Base-by-base conservation (phyloP, 2,329 filamentous ascomycete species). In the Arthrobotrys musiformis region DNA sequence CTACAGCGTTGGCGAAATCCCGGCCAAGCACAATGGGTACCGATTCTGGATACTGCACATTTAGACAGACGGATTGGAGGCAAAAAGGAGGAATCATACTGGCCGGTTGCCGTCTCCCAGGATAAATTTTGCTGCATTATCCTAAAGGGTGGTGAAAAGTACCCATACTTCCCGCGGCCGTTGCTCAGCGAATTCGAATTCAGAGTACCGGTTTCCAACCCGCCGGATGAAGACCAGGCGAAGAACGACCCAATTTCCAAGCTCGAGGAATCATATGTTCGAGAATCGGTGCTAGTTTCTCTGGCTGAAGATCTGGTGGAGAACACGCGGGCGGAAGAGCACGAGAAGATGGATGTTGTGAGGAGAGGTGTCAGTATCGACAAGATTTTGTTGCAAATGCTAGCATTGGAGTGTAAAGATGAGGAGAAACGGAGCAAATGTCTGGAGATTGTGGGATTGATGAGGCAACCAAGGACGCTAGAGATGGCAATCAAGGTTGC, bases 111-210 rank as follows among this genome's bases (percentile, higher is more conserved):
- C 0, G 94, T 98, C 0, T 93, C 94, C 1, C 90, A 94, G 81
- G 88, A 92, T 81, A 94, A 92, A 82, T 99, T 99, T 84, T 94
- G 98, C 86, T 99, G 96, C 85, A 97, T 99, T 84, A 98, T 99
- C 81, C 90, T 99, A 82, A 99, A 99, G 68, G 80, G 79, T 70
- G 52, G 58, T 37, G 95, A 99, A 82, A 89, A 91, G 82, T 93
- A 97, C 82, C 94, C 94, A 0, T 97, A 95, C 85, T 98, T 94
- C 85, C 95, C 93, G 9, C 90, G 92, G 8, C 94, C 93, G 1
- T 86, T 97, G 40, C 90, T 99, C 37, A 94, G 91, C 46, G 95
- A 99, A 83, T 99, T 99, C 82, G 92, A 93, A 58, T 97, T 99
- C 83, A 89, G 91, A 48, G 88, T 99, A 17, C 95, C 96, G 0